These are phyloP conservation scores for Eutrema yunnanense DNA, from an alignment of 345 rosid species.

Conservation along the genomic window DNA sequence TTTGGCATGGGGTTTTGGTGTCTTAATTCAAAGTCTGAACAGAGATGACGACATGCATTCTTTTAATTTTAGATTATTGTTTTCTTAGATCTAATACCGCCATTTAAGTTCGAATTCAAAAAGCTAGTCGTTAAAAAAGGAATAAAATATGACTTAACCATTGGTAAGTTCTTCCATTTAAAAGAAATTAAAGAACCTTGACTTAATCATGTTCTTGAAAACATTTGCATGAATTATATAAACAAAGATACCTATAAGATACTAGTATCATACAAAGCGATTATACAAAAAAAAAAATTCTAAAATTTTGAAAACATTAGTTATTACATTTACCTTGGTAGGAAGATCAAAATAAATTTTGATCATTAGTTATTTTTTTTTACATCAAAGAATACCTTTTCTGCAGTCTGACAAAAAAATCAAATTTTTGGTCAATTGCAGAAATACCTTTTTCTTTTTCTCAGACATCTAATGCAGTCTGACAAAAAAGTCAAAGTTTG, in stretches of 20 bases:
- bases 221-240: neutral
- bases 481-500: too few species aligned
- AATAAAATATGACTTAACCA: conserved; percentile 13
- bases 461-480: too few species aligned
- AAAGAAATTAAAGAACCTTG: conserved; percentile 2
- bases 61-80: neutral
- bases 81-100: conserved; percentile 28
- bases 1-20: conserved; percentile 32
- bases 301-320: too few species aligned
- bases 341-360: neutral
- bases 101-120: conserved; percentile 31
- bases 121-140: neutral
- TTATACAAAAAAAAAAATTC: neutral
- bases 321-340: neutral
- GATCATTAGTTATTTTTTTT: too few species aligned
- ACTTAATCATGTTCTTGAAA: conserved; percentile 23
- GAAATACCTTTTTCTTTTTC: too few species aligned
- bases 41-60: neutral
- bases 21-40: conserved; percentile 26
- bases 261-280: neutral
- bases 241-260: neutral
- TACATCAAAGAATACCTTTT: too few species aligned
- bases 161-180: conserved; percentile 8
- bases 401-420: too few species aligned
- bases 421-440: too few species aligned